Evolutionary conservation across 257 asterid species (phyloP), one percentile per base, ranked within the genome.

Genomic region (Nicotiana benthamiana): DNA sequence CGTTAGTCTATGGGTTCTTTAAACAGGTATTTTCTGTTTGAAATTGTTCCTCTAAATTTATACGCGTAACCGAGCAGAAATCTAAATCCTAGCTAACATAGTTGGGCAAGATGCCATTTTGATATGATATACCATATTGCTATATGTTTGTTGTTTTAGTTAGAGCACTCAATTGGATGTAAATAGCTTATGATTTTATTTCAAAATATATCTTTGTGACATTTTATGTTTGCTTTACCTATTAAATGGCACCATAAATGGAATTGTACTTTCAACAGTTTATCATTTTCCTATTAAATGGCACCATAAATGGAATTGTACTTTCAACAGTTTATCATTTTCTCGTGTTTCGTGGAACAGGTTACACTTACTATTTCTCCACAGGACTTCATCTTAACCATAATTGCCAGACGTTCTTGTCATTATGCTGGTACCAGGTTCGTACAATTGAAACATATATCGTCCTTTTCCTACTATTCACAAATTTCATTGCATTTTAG

Each of bases 341-440:
- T 43, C 59, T 70, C 48, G 36, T 22, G 59, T 70, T 70, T 43
- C 22, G 34, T 70, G 77, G 36, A 68, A 81, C 92, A 95, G 99
- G 97, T 87, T 68, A 82, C 88, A 84, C 90, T 92, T 68, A 86
- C 94, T 9, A 81, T 85, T 87, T 83, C 88, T 80, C 93, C 89
- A 52, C 90, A 90, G 72, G 92, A 87, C 43, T 89, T 91, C 89
- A 80, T 70, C 78, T 85, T 95, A 72, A 91, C 92, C 83, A 97
- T 95, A 20, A 86, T 95, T 84, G 96, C 99, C 40, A 90, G 99
- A 76, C 93, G 99, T 46, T 95, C 99, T n/a, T 96, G 98, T 80
- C 99, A 95, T 86, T 93, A 89, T 76, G 99, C 99, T 75, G 99
- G 99, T 79, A 93, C 98, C 89, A 95, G 99, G 99, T 95, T 60